Conservation (phyloP, 768 basidiomycete species). For the Phanerodontia chrysosporium region DNA sequence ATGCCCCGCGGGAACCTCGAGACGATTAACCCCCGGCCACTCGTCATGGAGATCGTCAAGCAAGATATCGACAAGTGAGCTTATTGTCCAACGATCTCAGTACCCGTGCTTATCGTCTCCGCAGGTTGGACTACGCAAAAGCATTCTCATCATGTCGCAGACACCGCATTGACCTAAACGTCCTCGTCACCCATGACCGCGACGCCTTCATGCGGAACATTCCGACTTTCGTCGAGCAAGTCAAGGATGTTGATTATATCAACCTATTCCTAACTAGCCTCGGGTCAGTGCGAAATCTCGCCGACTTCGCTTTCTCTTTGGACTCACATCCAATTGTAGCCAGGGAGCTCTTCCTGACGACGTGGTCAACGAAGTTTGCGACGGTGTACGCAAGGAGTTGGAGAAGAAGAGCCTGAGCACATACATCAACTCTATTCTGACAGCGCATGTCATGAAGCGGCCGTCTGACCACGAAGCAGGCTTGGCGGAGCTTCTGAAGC, state of each 20-base stretch:
- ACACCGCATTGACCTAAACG: slow-evolving; percentile 87
- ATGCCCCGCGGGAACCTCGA: slow-evolving; percentile 98
- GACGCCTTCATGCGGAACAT: slow-evolving; percentile 60
- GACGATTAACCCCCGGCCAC: slow-evolving; percentile 87
- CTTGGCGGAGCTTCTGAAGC: slow-evolving; percentile 63
- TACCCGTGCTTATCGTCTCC: too few relatives aligned
- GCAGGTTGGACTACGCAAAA: slow-evolving; percentile 72
- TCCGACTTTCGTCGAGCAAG: slow-evolving; percentile 71
- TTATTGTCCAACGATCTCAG: background rate
- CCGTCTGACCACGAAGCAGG: slow-evolving; percentile 91
- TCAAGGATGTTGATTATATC: slow-evolving; percentile 86
- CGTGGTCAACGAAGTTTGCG: slow-evolving; percentile 67
- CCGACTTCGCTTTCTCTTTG: too few relatives aligned
- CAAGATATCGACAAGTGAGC: slow-evolving; percentile 72
- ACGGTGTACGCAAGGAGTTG: slow-evolving; percentile 67
- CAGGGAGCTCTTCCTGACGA: slow-evolving; percentile 56
- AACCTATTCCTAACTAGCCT: slow-evolving; percentile 87
- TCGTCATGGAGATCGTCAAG: slow-evolving; percentile 83
- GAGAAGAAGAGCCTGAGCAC: slow-evolving; percentile 67
- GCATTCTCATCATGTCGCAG: slow-evolving; percentile 91
- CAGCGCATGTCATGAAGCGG: slow-evolving; percentile 86
- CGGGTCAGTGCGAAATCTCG: slow-evolving; percentile 48
- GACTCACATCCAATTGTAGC: slow-evolving; percentile 35
- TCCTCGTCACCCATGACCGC: slow-evolving; percentile 82
- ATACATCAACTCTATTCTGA: slow-evolving; percentile 89